Conservation (phyloP, 2,329 filamentous ascomycete species). For the Colletotrichum navitas region DNA sequence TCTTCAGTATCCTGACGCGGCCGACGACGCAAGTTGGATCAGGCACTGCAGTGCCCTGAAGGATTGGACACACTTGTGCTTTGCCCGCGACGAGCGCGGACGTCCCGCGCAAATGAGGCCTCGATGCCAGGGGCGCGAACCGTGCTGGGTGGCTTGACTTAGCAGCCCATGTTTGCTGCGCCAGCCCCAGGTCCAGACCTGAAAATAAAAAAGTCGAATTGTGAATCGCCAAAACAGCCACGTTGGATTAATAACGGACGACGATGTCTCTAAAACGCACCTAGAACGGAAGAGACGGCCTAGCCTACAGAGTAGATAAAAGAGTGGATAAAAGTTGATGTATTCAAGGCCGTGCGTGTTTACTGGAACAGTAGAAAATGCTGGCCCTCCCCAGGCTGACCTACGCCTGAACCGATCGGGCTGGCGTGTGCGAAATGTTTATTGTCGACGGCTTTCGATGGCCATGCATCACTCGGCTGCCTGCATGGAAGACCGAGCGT, state of each 20-base stretch:
- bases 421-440: background rate
- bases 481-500: background rate
- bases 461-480: background rate
- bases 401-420: background rate
- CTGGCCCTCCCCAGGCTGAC: background rate
- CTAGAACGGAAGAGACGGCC: background rate
- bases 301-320: background rate
- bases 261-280: background rate
- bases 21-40: background rate
- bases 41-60: background rate
- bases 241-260: background rate
- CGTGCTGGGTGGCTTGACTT: slow-evolving; percentile 25
- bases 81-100: background rate
- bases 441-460: background rate
- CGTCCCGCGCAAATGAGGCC: slow-evolving; percentile 11
- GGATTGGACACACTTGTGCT: too few relatives aligned
- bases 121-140: slow-evolving; percentile 15
- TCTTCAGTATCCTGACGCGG: background rate
- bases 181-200: background rate
- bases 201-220: background rate
- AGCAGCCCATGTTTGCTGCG: slow-evolving; percentile 12
- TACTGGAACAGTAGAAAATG: background rate
- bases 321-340: background rate
- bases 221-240: background rate
- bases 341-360: background rate